Base-by-base conservation (phyloP, 1,284 basidiomycete genomes). In the Cryptococcus jaspeensis region DNA sequence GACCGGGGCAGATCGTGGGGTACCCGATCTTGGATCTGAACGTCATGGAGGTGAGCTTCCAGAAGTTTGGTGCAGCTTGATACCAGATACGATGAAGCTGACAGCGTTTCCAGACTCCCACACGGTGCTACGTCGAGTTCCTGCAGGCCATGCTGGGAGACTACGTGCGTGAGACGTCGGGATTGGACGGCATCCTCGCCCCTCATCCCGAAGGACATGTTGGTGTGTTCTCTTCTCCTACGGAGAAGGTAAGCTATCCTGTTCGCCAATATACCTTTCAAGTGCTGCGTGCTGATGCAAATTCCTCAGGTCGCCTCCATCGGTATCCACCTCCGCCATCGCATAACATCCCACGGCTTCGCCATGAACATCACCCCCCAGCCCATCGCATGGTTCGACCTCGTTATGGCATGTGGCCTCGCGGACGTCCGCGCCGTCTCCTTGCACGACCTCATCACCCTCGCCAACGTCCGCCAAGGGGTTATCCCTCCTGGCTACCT, bases 1-100 rank as follows among this genome's bases (percentile, higher is more conserved):
- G 96, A 0, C 95, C 95, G 0, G 96, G 96, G 2, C 96, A 99
- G 77, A 81, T 99, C 61, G 90, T 97, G 13, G 96, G 92, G 36
- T 99, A 99, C 72, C 92, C 93, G 1, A 83, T 98, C 50, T 81
- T 98, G 44, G 93, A 99, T 77, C 82, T 98, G 16, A 81, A 79
- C 1, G 75, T 79, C 12, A 82, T 84, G 70, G 72, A 78, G 52
- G 82, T 82, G 59, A 64, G 80, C 65, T 13, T 25, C 11, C n/a
- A n/a, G n/a, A n/a, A n/a, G 25, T 28, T 28, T 46, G 15, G 47
- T 48, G 36, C 22, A 47, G 38, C 5, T 20, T 20, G 8, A 2
- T 4, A 48, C 23, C 15, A n/a, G 13, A 32, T 3, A 18, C 20
- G 32, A 45, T 39, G 25, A 22, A 18, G 18, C 16, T 49, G 38